These are phyloP conservation scores for Alternaria tenuissima DNA, from an alignment of 2,329 filamentous ascomycete species.

Conservation along the genomic window DNA sequence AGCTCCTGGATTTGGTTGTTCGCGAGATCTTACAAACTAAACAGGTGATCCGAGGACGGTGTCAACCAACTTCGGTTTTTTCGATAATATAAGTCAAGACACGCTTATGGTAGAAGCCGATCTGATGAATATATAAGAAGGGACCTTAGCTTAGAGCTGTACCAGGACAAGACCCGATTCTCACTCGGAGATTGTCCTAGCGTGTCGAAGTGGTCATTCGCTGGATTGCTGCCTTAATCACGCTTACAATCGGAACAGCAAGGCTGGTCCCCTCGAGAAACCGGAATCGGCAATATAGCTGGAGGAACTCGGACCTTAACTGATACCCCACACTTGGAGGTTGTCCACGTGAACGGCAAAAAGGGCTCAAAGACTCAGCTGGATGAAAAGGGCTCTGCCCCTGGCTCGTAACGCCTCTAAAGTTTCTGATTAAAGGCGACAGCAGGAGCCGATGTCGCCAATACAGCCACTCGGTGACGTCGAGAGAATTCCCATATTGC, in stretches of 20 bases:
- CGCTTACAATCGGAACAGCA: background rate
- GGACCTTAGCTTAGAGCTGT: background rate
- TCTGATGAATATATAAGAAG: background rate
- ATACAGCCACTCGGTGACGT: background rate
- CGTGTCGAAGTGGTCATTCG: background rate
- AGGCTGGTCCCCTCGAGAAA: background rate
- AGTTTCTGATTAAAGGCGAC: background rate
- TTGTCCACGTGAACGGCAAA: background rate
- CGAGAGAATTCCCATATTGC: accelerated
- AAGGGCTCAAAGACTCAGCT: background rate
- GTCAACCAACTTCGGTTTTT: background rate
- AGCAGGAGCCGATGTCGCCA: no score
- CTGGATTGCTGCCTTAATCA: background rate
- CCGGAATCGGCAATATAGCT: background rate
- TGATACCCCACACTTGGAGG: background rate
- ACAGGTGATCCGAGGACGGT: accelerated
- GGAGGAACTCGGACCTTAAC: background rate
- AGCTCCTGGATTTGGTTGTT: no score
- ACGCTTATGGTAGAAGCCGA: background rate
- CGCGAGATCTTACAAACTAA: background rate
- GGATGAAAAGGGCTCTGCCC: background rate
- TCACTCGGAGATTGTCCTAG: background rate
- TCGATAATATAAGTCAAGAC: no score
- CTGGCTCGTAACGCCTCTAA: background rate
- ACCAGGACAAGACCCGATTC: background rate